Evolutionary conservation across 352 stramenopile species (phyloP).

Genomic region (Phytophthora macrochlamydospora): DNA sequence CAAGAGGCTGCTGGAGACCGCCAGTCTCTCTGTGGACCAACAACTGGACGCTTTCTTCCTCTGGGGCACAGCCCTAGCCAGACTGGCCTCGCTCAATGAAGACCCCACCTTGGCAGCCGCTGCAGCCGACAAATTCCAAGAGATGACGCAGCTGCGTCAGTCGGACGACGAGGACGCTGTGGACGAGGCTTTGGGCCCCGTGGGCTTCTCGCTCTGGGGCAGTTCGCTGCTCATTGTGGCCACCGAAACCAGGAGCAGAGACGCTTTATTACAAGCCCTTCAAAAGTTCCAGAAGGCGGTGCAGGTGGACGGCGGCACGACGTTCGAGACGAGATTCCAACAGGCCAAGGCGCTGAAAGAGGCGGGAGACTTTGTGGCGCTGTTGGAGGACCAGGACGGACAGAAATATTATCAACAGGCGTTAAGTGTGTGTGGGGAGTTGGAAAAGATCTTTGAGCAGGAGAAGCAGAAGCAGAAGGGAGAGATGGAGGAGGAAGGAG

Average conservation of each 20-base stretch:
- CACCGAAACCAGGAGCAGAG: constrained; percentile 63
- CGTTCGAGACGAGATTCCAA: constrained; percentile 85
- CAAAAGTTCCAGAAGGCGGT: constrained; percentile 73
- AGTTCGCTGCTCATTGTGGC: constrained; percentile 80
- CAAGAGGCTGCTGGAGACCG: constrained; percentile 75
- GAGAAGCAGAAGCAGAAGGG: constrained; percentile 10
- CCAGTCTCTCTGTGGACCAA: constrained; percentile 57
- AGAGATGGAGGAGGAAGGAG: constrained; percentile 3
- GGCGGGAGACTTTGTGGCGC: constrained; percentile 69
- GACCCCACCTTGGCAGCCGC: constrained; percentile 74
- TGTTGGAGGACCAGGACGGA: constrained; percentile 34
- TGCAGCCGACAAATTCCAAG: constrained; percentile 82
- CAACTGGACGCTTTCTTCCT: constrained; percentile 80
- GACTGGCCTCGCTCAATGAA: constrained; percentile 76
- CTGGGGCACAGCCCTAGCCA: constrained; percentile 78
- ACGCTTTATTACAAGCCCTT: constrained; percentile 65
- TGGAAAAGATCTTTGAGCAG: constrained; percentile 46
- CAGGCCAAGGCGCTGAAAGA: constrained; percentile 77
- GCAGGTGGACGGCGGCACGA: constrained; percentile 80
- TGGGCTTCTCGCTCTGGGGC: constrained; percentile 81
- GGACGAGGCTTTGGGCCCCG: constrained; percentile 69
- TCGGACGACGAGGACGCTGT: constrained; percentile 34
- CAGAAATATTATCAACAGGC: constrained; percentile 26
- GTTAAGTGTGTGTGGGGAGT: constrained; percentile 27
- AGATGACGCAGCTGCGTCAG: constrained; percentile 56